Percentiles rank a stretch among this genome's conserved stretches.
Evolutionary conservation across 169 alveolate genomes (phyloP).

Genomic region (Plasmodium gonderi): DNA sequence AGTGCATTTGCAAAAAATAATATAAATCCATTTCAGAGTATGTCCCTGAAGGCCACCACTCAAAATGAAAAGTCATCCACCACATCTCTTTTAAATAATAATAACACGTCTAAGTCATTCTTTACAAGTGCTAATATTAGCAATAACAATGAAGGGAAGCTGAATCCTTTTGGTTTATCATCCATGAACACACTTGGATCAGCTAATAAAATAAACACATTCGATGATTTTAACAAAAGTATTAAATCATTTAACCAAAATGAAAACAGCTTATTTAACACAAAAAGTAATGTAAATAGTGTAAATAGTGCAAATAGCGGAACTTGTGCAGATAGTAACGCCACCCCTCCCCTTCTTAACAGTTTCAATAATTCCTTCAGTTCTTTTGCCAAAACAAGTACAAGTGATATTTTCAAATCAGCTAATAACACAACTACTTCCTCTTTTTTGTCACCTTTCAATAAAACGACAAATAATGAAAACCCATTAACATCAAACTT

Average conservation of each 20-base stretch:
- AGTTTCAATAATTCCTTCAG: slow-evolving; percentile 34
- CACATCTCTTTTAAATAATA: slow-evolving; percentile 12
- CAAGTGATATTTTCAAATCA: slow-evolving; percentile 58
- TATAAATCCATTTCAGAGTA: slow-evolving; percentile 72
- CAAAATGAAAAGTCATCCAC: slow-evolving; percentile 42
- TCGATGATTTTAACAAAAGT: slow-evolving; percentile 19
- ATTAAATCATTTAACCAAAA: slow-evolving; percentile 58
- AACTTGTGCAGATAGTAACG: not conserved
- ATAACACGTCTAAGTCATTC: slow-evolving; percentile 9
- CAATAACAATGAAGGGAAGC: slow-evolving; percentile 8
- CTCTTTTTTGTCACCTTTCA: slow-evolving; percentile 8
- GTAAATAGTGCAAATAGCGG: not conserved
- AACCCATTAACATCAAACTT: not conserved
- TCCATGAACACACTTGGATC: not conserved
- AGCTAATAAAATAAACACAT: slow-evolving; percentile 49
- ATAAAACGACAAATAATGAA: not conserved
- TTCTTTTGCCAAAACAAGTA: slow-evolving; percentile 55
- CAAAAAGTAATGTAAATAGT: slow-evolving; percentile 13
- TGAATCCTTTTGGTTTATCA: slow-evolving; percentile 41
- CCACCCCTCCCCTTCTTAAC: not conserved
- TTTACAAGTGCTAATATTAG: slow-evolving; percentile 13
- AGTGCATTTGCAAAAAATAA: slow-evolving; percentile 67
- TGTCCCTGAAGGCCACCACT: slow-evolving; percentile 49
- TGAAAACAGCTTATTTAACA: slow-evolving; percentile 38
- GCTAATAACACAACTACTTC: not conserved